A percentile compares a stretch with the other conserved stretches of the same genome.
phyloP scores from a whole-genome alignment of 495 filamentous ascomycete species.

The Recurvomyces mirabilis region DNA sequence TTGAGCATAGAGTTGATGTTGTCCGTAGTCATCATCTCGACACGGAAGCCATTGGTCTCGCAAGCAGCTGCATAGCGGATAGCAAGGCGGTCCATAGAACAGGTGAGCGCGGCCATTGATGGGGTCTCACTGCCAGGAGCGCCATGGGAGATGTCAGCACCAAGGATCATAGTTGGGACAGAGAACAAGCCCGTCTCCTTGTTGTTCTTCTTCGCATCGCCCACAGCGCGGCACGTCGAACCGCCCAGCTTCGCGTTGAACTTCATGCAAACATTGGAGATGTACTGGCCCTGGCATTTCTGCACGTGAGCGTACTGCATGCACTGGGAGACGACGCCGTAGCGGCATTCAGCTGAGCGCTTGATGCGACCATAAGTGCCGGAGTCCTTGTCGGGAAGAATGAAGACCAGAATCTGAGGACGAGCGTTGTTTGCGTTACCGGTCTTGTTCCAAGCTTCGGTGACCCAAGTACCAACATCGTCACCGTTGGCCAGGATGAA shows the following conservation, averaged over 20 bases:
- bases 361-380: constrained; percentile 69
- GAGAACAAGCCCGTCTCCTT: constrained; percentile 15
- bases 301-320: constrained; percentile 51
- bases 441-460: constrained; percentile 39
- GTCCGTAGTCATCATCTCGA: constrained; percentile 56
- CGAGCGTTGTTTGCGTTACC: constrained; percentile 34
- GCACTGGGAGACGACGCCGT: constrained; percentile 61
- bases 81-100: constrained; percentile 52
- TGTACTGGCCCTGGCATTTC: constrained; percentile 59
- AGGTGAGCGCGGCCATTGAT: constrained; percentile 79
- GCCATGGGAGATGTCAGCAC: constrained; percentile 80
- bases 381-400: constrained; percentile 55
- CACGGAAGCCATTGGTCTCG: constrained; percentile 64
- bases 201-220: constrained; percentile 16
- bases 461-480: constrained; percentile 43
- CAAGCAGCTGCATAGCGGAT: constrained; percentile 64
- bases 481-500: constrained; percentile 31
- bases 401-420: constrained; percentile 46
- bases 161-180: constrained; percentile 59
- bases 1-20: constrained; percentile 56
- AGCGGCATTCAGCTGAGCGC: constrained; percentile 70
- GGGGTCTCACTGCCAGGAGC: constrained; percentile 49
- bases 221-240: constrained; percentile 43
- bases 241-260: constrained; percentile 94
- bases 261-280: constrained; percentile 86